These are phyloP conservation scores for Aspergillus tubingensis DNA, from an alignment of 2,329 filamentous ascomycete genomes.

Conservation along the genomic window DNA sequence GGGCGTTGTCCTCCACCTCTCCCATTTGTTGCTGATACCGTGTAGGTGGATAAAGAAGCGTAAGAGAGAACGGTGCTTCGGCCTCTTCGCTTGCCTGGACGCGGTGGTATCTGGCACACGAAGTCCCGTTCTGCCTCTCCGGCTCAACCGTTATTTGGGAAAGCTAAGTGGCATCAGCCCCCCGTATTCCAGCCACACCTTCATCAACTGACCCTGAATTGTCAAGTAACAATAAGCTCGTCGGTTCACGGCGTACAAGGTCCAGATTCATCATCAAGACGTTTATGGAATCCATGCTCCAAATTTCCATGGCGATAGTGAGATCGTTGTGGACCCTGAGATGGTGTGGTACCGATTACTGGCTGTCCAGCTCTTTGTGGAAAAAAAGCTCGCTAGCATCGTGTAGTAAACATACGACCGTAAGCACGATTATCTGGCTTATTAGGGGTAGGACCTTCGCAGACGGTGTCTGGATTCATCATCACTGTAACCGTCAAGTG, in stretches of 20 bases:
- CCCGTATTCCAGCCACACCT: constrained; percentile 1
- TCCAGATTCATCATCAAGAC: not conserved
- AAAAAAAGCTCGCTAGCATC: not conserved
- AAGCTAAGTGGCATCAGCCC: not conserved
- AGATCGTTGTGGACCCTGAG: not conserved
- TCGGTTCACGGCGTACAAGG: not conserved
- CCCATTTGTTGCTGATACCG: constrained; percentile 17
- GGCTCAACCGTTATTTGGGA: not conserved
- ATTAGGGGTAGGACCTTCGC: not conserved
- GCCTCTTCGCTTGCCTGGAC: not conserved
- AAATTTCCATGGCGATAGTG: not conserved
- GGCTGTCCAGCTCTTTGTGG: not conserved
- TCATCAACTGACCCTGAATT: not conserved
- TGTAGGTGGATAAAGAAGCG: constrained; percentile 16
- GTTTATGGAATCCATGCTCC: not conserved
- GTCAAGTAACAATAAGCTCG: not conserved
- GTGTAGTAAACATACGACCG: not conserved
- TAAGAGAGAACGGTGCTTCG: constrained; percentile 15
- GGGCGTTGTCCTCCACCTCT: not conserved
- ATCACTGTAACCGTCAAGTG: not conserved
- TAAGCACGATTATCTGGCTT: not conserved
- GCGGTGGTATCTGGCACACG: constrained; percentile 1
- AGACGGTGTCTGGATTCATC: not conserved
- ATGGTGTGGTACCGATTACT: not conserved
- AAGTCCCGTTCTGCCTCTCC: not conserved